A percentile compares a stretch with the other conserved stretches of the same genome.
These are phyloP conservation scores for Cryptococcus sp. DNA, from an alignment of 1,284 basidiomycete species.

Conservation along the genomic window DNA sequence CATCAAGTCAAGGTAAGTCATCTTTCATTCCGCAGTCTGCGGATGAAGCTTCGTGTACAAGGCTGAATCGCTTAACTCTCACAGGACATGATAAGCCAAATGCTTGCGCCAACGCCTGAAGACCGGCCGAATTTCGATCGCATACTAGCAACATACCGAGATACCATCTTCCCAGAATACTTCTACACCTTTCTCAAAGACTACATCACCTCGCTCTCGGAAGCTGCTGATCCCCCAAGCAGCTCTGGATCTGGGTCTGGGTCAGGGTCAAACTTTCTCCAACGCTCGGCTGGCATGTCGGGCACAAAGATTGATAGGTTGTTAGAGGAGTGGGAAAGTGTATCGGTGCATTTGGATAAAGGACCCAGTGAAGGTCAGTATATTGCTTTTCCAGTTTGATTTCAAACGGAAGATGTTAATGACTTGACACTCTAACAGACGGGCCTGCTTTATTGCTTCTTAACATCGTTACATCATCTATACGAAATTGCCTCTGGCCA, in stretches of 20 bases:
- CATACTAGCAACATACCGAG: conserved; percentile 75
- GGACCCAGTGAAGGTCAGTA: conserved; percentile 34
- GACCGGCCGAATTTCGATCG: conserved; percentile 80
- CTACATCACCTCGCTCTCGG: conserved; percentile 75
- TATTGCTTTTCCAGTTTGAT: not conserved
- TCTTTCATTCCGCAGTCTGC: not conserved
- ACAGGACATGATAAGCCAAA: conserved; percentile 81
- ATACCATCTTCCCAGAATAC: conserved; percentile 80
- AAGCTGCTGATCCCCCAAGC: conserved; percentile 54
- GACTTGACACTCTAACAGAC: conserved; percentile 56
- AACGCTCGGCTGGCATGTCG: conserved; percentile 25
- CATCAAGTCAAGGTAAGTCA: conserved; percentile 72
- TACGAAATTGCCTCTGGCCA: conserved; percentile 84
- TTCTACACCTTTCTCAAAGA: conserved; percentile 94
- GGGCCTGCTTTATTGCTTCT: conserved; percentile 77
- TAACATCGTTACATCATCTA: conserved; percentile 82
- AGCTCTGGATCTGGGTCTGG: conserved; percentile 1
- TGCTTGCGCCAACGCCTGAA: conserved; percentile 80
- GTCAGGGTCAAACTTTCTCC: conserved; percentile 25
- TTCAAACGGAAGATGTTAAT: not conserved
- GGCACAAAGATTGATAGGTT: conserved; percentile 46
- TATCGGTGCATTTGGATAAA: conserved; percentile 40
- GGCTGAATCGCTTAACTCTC: not conserved
- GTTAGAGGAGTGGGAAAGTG: conserved; percentile 49
- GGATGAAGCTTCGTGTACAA: no score